Percentiles rank a stretch among this genome's conserved stretches.
Conservation (phyloP, 106 monocot species). For the Phalaenopsis aphrodite region DNA sequence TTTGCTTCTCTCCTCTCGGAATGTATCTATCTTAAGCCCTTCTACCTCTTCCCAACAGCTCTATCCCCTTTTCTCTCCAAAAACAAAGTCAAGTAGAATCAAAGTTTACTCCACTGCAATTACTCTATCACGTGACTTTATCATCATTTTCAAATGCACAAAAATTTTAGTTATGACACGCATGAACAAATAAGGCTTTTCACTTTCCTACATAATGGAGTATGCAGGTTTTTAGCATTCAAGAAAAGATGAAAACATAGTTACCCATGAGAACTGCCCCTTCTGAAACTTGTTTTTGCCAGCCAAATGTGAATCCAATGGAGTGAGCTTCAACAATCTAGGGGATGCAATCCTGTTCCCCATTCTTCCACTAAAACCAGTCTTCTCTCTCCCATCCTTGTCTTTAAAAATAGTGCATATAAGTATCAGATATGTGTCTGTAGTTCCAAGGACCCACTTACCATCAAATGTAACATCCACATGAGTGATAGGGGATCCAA, state of each 20-base stretch:
- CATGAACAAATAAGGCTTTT: background rate
- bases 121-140: background rate
- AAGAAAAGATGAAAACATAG: slow-evolving; percentile 5
- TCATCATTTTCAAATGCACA: background rate
- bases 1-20: background rate
- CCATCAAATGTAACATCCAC: slow-evolving; percentile 96
- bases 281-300: slow-evolving; percentile 74
- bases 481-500: slow-evolving; percentile 79
- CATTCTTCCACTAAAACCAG: slow-evolving; percentile 83
- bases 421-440: slow-evolving; percentile 76
- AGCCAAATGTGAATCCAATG: slow-evolving; percentile 73
- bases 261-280: slow-evolving; percentile 94
- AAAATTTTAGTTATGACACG: background rate
- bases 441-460: slow-evolving; percentile 88
- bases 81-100: background rate
- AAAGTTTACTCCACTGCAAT: background rate
- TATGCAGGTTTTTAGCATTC: background rate
- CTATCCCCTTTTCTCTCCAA: background rate
- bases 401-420: slow-evolving; percentile 81
- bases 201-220: background rate
- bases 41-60: background rate
- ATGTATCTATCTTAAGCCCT: background rate
- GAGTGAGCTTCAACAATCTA: slow-evolving; percentile 83
- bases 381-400: slow-evolving; percentile 89
- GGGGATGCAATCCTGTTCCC: slow-evolving; percentile 88